A percentile compares a stretch with the other conserved stretches of the same genome.
Evolutionary conservation across 1,139 yeast genomes (phyloP).

Genomic region (Geotrichum restrictum): DNA sequence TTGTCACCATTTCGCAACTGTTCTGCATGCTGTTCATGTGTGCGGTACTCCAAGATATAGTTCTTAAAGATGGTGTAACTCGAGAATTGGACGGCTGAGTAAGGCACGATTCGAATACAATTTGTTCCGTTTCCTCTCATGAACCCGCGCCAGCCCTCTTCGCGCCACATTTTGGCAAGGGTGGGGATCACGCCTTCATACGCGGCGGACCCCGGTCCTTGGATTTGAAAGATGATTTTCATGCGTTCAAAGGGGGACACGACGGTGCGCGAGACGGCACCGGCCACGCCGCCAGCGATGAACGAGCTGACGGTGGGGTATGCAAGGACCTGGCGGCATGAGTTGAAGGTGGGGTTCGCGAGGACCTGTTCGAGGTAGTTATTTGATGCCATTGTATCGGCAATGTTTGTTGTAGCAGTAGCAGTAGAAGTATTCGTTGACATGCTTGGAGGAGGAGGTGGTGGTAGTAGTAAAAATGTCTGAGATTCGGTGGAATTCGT

Average conservation of each 20-base stretch:
- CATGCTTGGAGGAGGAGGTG: not conserved
- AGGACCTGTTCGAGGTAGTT: conserved; percentile 9
- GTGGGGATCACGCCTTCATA: conserved; percentile 75
- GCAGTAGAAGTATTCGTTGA: not conserved
- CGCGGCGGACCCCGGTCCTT: conserved; percentile 56
- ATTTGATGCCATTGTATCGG: not conserved
- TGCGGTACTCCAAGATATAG: conserved; percentile 10
- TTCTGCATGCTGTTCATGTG: not conserved
- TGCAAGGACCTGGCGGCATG: conserved; percentile 28
- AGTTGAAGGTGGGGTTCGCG: conserved; percentile 15
- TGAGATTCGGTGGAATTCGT: too few relatives aligned
- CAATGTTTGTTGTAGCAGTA: not conserved
- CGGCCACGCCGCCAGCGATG: conserved; percentile 76
- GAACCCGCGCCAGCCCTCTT: conserved; percentile 85
- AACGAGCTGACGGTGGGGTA: conserved; percentile 53
- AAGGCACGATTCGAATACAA: conserved; percentile 86
- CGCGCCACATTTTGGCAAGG: conserved; percentile 71
- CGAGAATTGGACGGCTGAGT: conserved; percentile 90
- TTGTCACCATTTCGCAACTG: not conserved
- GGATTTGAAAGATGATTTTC: conserved; percentile 85
- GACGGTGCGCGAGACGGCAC: conserved; percentile 86
- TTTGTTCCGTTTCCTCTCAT: conserved; percentile 88
- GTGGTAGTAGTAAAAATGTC: not conserved
- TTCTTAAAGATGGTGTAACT: conserved; percentile 72
- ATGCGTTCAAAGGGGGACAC: conserved; percentile 95